A percentile compares a stretch with the other conserved stretches of the same genome.
phyloP scores from a whole-genome alignment of 768 basidiomycete genomes.

The Crucibulum laeve region DNA sequence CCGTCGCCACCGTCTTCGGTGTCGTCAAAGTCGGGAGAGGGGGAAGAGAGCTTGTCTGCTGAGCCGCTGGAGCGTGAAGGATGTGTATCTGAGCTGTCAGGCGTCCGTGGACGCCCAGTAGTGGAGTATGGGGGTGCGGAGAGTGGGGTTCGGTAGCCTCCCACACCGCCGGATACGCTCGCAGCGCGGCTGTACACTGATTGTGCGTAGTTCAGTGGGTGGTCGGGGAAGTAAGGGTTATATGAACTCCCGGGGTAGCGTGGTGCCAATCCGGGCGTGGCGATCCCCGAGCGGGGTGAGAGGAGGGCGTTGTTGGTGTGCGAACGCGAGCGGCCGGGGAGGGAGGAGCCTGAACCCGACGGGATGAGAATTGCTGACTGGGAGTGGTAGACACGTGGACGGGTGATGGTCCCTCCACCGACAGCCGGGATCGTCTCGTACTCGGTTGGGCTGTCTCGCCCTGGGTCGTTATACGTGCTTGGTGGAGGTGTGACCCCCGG shows the following conservation, averaged over 20 bases:
- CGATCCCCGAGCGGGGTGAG: slow-evolving; percentile 13
- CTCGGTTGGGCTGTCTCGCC: slow-evolving; percentile 43
- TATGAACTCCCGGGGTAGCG: slow-evolving; percentile 15
- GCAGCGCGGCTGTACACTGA: slow-evolving; percentile 9
- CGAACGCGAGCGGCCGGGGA: slow-evolving; percentile 10
- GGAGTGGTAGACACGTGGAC: slow-evolving; percentile 82
- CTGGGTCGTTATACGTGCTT: slow-evolving; percentile 31
- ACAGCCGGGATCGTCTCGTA: slow-evolving; percentile 91
- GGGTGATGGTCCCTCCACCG: slow-evolving; percentile 82
- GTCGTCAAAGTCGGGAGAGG: not conserved
- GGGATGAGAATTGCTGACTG: slow-evolving; percentile 69
- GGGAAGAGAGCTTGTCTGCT: not conserved
- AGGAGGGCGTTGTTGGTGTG: slow-evolving; percentile 5
- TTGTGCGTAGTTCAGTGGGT: not conserved
- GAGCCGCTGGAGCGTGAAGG: slow-evolving; percentile 42
- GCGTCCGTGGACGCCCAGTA: slow-evolving; percentile 36
- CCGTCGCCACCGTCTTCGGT: slow-evolving; percentile 8
- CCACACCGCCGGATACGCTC: not conserved
- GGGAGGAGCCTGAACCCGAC: slow-evolving; percentile 9
- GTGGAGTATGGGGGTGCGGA: slow-evolving; percentile 12
- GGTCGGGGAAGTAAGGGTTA: slow-evolving; percentile 5
- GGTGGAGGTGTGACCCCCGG: slow-evolving; percentile 39
- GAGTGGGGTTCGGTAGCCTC: slow-evolving; percentile 3
- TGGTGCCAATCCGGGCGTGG: slow-evolving; percentile 20
- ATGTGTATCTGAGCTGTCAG: slow-evolving; percentile 48